Evolutionary conservation across 2,329 filamentous ascomycete genomes (phyloP), one percentile per base, ranked within the genome.

Genomic region (Microsporum audouinii): DNA sequence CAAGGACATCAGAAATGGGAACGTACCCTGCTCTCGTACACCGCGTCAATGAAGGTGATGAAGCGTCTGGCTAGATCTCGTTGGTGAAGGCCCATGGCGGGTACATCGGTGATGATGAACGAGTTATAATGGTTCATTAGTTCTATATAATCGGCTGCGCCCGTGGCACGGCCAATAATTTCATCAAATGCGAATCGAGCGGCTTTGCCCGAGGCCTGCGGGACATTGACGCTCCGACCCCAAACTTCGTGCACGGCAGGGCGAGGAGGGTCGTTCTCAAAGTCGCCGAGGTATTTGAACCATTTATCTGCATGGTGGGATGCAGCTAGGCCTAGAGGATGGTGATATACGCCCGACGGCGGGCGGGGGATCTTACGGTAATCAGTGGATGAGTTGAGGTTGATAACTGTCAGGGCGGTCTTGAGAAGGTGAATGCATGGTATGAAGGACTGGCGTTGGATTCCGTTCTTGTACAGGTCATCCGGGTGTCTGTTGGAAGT

Each of bases 361-460:
- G 94, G 94, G 0, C 94, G 85, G 0, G 92, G 90, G 61, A 99
- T 95, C 75, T 96, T 97, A 69, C 94, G 89, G 78, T 99, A 99
- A 75, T 99, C 94, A 41, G 91, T 99, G 3, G 87, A 86, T 1
- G 91, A 96, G 77, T 99, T 89, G 62, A 99, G 85, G 75, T 96
- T 96, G 68, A 99, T 88, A 56, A 97, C 89, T 60, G 88, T 86
- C 6, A 99, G 82, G 1, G 87, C 84, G 43, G 80, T 83, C 73
- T 96, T 92, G 51, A 99, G 84, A 2, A 99, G 85, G 65, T 91
- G 87, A 71, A 99, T 99, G 66, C 92, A 95, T 0, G 94, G 94
- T 58, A 99, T 83, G 72, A 99, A 99, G 5, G 89, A 95, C 67
- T 95, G 87, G 62, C 94, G 86, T 76, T 99, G 94, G 65, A 99